These are phyloP conservation scores for Desmodesmus armatus DNA, from an alignment of 139 green algal genomes.

Conservation along the genomic window DNA sequence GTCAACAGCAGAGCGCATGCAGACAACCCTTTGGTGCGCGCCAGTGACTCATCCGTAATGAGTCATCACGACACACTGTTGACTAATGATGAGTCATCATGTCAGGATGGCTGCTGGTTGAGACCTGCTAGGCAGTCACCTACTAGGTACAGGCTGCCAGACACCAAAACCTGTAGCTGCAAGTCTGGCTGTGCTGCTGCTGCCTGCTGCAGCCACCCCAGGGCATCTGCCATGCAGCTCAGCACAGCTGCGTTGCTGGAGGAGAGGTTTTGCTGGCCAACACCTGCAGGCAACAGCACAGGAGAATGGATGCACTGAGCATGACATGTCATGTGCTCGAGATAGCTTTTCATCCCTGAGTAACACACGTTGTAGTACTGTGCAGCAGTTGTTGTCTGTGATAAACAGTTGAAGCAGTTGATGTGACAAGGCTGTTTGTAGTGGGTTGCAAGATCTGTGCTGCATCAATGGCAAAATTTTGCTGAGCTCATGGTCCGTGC, in stretches of 20 bases:
- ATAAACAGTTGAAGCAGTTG: neutral
- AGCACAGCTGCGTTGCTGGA: slow-evolving; percentile 58
- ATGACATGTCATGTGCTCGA: neutral
- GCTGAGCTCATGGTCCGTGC: too few relatives aligned
- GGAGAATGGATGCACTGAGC: neutral
- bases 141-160: slow-evolving; percentile 95
- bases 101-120: slow-evolving; percentile 49
- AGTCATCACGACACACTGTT: too few relatives aligned
- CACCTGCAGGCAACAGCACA: slow-evolving; percentile 7
- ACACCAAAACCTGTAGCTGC: slow-evolving; percentile 90
- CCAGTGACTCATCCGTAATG: too few relatives aligned
- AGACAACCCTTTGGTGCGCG: too few relatives aligned
- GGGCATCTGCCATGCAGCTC: slow-evolving; percentile 63
- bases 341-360: neutral
- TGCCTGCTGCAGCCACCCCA: slow-evolving; percentile 72
- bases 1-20: too few relatives aligned
- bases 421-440: too few relatives aligned
- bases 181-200: slow-evolving; percentile 19
- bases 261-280: slow-evolving; percentile 42
- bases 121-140: slow-evolving; percentile 87
- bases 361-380: neutral
- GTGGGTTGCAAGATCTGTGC: too few relatives aligned
- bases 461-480: too few relatives aligned
- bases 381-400: neutral
- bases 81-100: too few relatives aligned